These are phyloP conservation scores for Coprinopsis strossmayeri DNA, from an alignment of 768 basidiomycete genomes.

Conservation along the genomic window DNA sequence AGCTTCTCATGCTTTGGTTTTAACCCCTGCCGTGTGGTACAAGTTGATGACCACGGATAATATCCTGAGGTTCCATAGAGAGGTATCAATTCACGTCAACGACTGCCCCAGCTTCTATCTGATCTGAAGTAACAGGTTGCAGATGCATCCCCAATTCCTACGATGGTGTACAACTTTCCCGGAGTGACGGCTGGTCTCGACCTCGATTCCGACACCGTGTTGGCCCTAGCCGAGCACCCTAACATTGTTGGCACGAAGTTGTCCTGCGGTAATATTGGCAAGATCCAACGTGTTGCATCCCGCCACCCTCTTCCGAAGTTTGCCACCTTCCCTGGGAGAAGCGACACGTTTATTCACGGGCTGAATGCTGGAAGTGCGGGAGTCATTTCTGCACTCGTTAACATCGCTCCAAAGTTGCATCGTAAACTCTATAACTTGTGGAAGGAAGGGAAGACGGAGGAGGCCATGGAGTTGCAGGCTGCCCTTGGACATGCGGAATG, in stretches of 20 bases:
- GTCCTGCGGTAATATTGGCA: conserved; percentile 82
- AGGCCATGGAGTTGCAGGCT: conserved; percentile 57
- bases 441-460: conserved; percentile 44
- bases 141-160: conserved; percentile 59
- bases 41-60: conserved; percentile 56
- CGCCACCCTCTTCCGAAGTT: conserved; percentile 48
- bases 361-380: conserved; percentile 60
- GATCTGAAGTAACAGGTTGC: conserved; percentile 44
- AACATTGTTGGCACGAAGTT: conserved; percentile 85
- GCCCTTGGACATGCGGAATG: conserved; percentile 62
- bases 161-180: conserved; percentile 85
- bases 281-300: conserved; percentile 68
- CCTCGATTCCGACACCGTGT: conserved; percentile 75
- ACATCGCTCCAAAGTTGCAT: conserved; percentile 57
- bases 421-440: conserved; percentile 40
- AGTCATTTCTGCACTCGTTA: conserved; percentile 57
- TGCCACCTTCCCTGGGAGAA: conserved; percentile 70
- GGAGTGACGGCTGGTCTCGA: conserved; percentile 76
- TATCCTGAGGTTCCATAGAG: conserved; percentile 59
- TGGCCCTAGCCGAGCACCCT: conserved; percentile 62
- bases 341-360: conserved; percentile 61
- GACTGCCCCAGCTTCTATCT: neutral
- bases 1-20: conserved; percentile 72
- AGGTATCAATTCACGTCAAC: conserved; percentile 30
- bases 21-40: conserved; percentile 69